Conservation (phyloP, 2,329 filamentous ascomycete genomes). For the Pseudopyrenochaeta lycopersici region DNA sequence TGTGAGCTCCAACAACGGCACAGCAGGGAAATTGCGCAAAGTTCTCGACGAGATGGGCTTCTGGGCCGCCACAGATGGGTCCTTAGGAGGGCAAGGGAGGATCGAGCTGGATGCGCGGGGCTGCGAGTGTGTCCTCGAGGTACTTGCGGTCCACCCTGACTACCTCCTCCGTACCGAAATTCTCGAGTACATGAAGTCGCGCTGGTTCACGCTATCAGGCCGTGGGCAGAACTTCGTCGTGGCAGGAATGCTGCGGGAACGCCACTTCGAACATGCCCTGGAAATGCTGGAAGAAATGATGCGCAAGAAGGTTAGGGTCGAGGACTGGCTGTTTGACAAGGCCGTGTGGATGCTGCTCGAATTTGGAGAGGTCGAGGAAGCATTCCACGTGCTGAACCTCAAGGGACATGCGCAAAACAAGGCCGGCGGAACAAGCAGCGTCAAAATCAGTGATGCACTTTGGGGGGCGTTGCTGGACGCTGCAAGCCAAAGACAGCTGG, state of each 20-base stretch:
- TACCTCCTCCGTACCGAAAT: slow-evolving; percentile 78
- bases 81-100: slow-evolving; percentile 51
- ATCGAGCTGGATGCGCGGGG: slow-evolving; percentile 72
- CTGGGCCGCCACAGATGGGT: slow-evolving; percentile 13
- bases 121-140: slow-evolving; percentile 77
- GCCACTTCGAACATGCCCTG: slow-evolving; percentile 83
- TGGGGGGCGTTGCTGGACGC: slow-evolving; percentile 79
- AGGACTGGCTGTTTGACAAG: slow-evolving; percentile 80
- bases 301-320: slow-evolving; percentile 62
- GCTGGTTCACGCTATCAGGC: slow-evolving; percentile 72
- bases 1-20: slow-evolving; percentile 69
- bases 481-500: slow-evolving; percentile 71
- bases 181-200: slow-evolving; percentile 75
- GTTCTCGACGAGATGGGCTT: slow-evolving; percentile 77
- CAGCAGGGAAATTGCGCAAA: slow-evolving; percentile 67
- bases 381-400: slow-evolving; percentile 69
- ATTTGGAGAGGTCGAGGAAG: slow-evolving; percentile 78
- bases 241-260: slow-evolving; percentile 79
- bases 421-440: slow-evolving; percentile 26
- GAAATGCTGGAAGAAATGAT: slow-evolving; percentile 73
- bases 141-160: slow-evolving; percentile 84
- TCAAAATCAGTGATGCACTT: slow-evolving; percentile 60
- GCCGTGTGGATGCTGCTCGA: slow-evolving; percentile 78
- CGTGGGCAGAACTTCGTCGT: slow-evolving; percentile 73
- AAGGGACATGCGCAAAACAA: slow-evolving; percentile 42